Evolutionary conservation across 768 basidiomycete species (phyloP).

Genomic region (Boletus rubescentipes): DNA sequence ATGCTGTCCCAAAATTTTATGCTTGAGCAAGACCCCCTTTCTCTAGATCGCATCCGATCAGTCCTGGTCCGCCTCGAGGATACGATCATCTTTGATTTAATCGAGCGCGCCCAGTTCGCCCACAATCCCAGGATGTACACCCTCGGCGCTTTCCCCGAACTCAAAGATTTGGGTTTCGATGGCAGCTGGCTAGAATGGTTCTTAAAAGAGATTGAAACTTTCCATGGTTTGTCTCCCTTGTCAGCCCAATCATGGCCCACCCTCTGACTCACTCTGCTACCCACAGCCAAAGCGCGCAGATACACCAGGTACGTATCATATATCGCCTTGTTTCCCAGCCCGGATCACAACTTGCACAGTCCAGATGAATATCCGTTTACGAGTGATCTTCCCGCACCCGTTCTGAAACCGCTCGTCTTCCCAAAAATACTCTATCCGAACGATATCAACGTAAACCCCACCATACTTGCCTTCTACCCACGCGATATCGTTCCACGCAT

Average conservation of each 20-base stretch:
- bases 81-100: slow-evolving; percentile 97
- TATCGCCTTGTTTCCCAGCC: neutral
- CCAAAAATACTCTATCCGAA: slow-evolving; percentile 79
- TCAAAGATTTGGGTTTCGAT: slow-evolving; percentile 67
- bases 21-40: slow-evolving; percentile 71
- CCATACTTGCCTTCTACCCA: slow-evolving; percentile 89
- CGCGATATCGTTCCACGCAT: slow-evolving; percentile 87
- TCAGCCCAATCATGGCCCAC: neutral
- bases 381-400: slow-evolving; percentile 71
- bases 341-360: slow-evolving; percentile 41
- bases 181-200: slow-evolving; percentile 99
- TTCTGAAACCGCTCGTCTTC: slow-evolving; percentile 71
- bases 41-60: slow-evolving; percentile 83
- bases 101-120: slow-evolving; percentile 96
- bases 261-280: neutral
- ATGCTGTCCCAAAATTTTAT: slow-evolving; percentile 71
- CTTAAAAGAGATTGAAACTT: slow-evolving; percentile 89
- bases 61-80: slow-evolving; percentile 92
- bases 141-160: slow-evolving; percentile 73
- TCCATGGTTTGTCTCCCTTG: slow-evolving; percentile 70
- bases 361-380: slow-evolving; percentile 99
- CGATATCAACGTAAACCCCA: slow-evolving; percentile 79
- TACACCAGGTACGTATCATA: slow-evolving; percentile 74
- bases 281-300: slow-evolving; percentile 84
- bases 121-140: slow-evolving; percentile 90